A percentile compares a stretch with the other conserved stretches of the same genome.
phyloP scores from a whole-genome alignment of 2,329 filamentous ascomycete species.

The Monosporascus ibericus region DNA sequence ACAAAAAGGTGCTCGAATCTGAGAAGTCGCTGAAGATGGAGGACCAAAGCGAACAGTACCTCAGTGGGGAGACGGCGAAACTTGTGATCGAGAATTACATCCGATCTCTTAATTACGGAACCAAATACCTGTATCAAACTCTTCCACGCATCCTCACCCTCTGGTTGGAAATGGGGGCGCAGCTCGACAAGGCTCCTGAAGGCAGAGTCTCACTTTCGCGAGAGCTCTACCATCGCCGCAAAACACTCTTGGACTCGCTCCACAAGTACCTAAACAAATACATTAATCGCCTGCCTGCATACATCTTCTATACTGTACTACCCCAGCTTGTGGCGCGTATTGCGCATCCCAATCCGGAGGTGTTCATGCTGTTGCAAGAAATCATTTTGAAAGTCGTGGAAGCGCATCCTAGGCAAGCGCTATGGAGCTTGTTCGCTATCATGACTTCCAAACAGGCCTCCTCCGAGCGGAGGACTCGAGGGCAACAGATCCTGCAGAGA shows the following conservation, averaged over 20 bases:
- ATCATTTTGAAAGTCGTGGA: slow-evolving; percentile 85
- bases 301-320: slow-evolving; percentile 74
- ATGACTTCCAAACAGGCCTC: slow-evolving; percentile 67
- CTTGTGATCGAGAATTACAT: slow-evolving; percentile 92
- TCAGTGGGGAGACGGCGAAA: slow-evolving; percentile 75
- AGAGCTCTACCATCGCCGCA: slow-evolving; percentile 49
- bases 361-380: slow-evolving; percentile 68
- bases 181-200: slow-evolving; percentile 58
- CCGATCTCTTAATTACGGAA: slow-evolving; percentile 78
- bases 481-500: slow-evolving; percentile 44
- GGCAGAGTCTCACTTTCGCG: slow-evolving; percentile 46
- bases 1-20: slow-evolving; percentile 90
- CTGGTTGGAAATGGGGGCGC: slow-evolving; percentile 86
- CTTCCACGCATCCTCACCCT: slow-evolving; percentile 85
- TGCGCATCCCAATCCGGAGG: slow-evolving; percentile 71
- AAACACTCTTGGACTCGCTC: slow-evolving; percentile 60
- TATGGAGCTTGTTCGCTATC: slow-evolving; percentile 87
- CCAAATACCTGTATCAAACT: slow-evolving; percentile 94
- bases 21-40: slow-evolving; percentile 71
- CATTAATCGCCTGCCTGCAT: slow-evolving; percentile 63
- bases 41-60: slow-evolving; percentile 69
- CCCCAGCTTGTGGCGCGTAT: slow-evolving; percentile 96
- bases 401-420: slow-evolving; percentile 79
- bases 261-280: slow-evolving; percentile 78
- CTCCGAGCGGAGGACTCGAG: slow-evolving; percentile 54